Evolutionary conservation across 2,329 filamentous ascomycete species (phyloP).

Genomic region (Talaromyces sp.): DNA sequence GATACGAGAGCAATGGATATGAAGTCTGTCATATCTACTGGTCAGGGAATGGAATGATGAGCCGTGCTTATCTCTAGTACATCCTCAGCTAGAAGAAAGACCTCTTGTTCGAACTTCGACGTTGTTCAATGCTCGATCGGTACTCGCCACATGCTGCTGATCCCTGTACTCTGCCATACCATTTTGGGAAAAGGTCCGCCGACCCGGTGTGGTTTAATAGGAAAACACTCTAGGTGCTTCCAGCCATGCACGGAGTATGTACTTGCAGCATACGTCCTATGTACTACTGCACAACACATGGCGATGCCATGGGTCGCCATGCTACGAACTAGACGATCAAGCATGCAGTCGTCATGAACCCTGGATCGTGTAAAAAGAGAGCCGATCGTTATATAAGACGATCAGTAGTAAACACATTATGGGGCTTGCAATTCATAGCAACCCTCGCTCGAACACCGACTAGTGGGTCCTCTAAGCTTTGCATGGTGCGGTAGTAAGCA

Average conservation of each 20-base stretch:
- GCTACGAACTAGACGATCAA: not conserved
- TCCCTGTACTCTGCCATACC: not conserved
- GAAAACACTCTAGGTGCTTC: not conserved
- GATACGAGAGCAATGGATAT: not conserved
- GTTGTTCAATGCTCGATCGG: not conserved
- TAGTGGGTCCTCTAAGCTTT: not conserved
- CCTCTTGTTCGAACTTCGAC: not conserved
- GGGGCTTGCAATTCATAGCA: not conserved
- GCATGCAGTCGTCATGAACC: not conserved
- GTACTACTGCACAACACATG: not conserved
- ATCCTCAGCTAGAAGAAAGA: not conserved
- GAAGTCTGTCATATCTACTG: not conserved
- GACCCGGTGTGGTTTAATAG: not conserved
- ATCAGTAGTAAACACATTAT: not conserved
- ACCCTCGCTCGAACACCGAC: not conserved
- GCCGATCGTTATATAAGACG: not conserved
- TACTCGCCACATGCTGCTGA: not conserved
- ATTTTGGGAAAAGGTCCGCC: not conserved
- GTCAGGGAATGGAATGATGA: not conserved
- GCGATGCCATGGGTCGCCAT: not conserved
- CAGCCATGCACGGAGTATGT: not conserved
- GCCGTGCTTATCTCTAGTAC: not conserved
- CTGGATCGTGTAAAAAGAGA: not conserved
- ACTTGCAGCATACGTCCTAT: not conserved
- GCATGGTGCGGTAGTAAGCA: too few relatives aligned